Evolutionary conservation across 306 rosid species (phyloP).

Genomic region (Fragaria nilgerrensis): DNA sequence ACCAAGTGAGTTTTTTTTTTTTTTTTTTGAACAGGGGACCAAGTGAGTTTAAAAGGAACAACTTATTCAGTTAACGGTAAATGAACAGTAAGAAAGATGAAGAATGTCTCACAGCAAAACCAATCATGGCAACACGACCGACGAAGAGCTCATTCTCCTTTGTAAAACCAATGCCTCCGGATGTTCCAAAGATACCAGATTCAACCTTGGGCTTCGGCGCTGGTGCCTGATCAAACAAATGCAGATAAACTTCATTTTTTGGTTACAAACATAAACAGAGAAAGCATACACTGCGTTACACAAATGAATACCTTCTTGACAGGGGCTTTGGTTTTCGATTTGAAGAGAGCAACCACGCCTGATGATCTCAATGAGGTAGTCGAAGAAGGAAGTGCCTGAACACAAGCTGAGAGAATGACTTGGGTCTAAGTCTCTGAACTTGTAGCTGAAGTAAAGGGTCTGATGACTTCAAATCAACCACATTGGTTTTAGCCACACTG

Average conservation of each 20-base stretch:
- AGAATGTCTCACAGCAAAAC: constrained; percentile 73
- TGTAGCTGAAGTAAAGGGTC: constrained; percentile 55
- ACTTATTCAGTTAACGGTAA: too few species aligned
- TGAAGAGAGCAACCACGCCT: constrained; percentile 62
- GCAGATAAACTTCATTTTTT: neutral
- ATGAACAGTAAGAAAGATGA: too few species aligned
- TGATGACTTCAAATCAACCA: constrained; percentile 45
- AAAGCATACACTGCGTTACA: neutral
- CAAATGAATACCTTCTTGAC: constrained; percentile 58
- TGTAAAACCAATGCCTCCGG: constrained; percentile 96
- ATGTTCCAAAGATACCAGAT: constrained; percentile 90
- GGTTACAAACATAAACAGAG: constrained; percentile 7
- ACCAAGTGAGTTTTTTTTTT: too few species aligned
- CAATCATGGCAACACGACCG: constrained; percentile 96
- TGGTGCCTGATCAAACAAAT: constrained; percentile 39
- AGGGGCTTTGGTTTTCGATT: constrained; percentile 80
- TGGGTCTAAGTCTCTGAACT: constrained; percentile 56
- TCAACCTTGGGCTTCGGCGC: constrained; percentile 80
- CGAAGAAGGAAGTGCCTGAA: constrained; percentile 45
- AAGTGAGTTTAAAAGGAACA: too few species aligned
- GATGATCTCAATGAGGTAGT: constrained; percentile 22
- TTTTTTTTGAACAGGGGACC: too few species aligned
- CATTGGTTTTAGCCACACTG: constrained; percentile 54
- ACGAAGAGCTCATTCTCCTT: constrained; percentile 97
- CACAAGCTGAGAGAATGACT: constrained; percentile 38